A percentile compares a stretch with the other conserved stretches of the same genome.
These are phyloP conservation scores for Arthromyces matolae DNA, from an alignment of 768 basidiomycete species.

Conservation along the genomic window DNA sequence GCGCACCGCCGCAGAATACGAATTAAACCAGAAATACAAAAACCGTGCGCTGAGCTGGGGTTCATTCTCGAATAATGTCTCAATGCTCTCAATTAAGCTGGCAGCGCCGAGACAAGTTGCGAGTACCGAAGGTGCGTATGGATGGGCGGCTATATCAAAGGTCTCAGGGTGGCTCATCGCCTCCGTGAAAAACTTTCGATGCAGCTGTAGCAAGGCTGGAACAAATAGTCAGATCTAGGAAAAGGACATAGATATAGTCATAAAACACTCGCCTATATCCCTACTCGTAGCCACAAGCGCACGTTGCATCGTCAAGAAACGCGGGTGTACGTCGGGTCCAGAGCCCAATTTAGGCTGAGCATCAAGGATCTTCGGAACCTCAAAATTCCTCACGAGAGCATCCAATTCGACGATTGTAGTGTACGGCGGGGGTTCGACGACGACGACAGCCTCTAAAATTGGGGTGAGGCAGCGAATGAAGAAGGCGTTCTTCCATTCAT, in stretches of 20 bases:
- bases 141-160: constrained; percentile 53
- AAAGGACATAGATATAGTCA: background rate
- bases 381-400: constrained; percentile 50
- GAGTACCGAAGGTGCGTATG: constrained; percentile 65
- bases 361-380: constrained; percentile 47
- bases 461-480: constrained; percentile 61
- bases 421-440: constrained; percentile 51
- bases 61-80: constrained; percentile 53
- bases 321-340: constrained; percentile 24
- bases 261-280: constrained; percentile 48
- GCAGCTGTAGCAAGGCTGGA: constrained; percentile 64
- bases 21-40: constrained; percentile 72
- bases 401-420: constrained; percentile 51
- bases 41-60: constrained; percentile 61
- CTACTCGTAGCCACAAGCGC: constrained; percentile 57
- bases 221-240: background rate
- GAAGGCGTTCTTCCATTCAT: constrained; percentile 69
- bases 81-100: constrained; percentile 53
- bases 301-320: constrained; percentile 62
- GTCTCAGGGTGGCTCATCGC: constrained; percentile 52
- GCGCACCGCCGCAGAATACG: constrained; percentile 68
- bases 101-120: constrained; percentile 63
- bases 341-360: constrained; percentile 36
- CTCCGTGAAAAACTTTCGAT: constrained; percentile 64
- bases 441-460: constrained; percentile 54